A percentile compares a stretch with the other conserved stretches of the same genome.
These are phyloP conservation scores for Cutaneotrichosporon sp. DNA, from an alignment of 1,284 basidiomycete genomes.

Conservation along the genomic window DNA sequence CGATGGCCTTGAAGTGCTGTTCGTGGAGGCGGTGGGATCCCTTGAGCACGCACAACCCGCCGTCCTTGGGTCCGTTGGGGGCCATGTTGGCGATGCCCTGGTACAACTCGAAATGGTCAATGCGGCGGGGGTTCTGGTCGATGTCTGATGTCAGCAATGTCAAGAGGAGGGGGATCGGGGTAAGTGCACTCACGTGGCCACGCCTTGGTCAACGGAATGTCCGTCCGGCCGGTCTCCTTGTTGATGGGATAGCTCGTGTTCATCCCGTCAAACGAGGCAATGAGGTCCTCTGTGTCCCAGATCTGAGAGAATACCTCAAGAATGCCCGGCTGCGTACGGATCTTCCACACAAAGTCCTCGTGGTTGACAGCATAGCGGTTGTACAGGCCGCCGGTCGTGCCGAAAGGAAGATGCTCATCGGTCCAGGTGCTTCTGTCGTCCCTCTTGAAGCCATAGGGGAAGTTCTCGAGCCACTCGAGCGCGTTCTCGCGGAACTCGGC, in stretches of 20 bases:
- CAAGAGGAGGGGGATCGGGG: too few species aligned
- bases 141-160: slow-evolving; percentile 16
- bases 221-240: slow-evolving; percentile 2
- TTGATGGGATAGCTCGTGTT: slow-evolving; percentile 23
- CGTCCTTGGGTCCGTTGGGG: slow-evolving; percentile 26
- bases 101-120: slow-evolving; percentile 23
- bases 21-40: slow-evolving; percentile 21
- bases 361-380: slow-evolving; percentile 34
- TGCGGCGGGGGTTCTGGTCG: slow-evolving; percentile 24
- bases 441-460: slow-evolving; percentile 36
- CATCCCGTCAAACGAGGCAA: slow-evolving; percentile 37
- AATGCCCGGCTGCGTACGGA: slow-evolving; percentile 31
- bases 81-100: slow-evolving; percentile 29
- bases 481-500: slow-evolving; percentile 18
- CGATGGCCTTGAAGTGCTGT: slow-evolving; percentile 19
- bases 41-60: slow-evolving; percentile 28
- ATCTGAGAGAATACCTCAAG: slow-evolving; percentile 36
- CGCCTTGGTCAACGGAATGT: slow-evolving; percentile 16
- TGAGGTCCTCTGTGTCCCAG: slow-evolving; percentile 43
- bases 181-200: slow-evolving; percentile 28
- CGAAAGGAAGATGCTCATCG: slow-evolving; percentile 32
- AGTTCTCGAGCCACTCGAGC: slow-evolving; percentile 27
- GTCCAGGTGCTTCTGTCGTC: slow-evolving; percentile 36
- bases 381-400: slow-evolving; percentile 28
- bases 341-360: slow-evolving; percentile 43